Evolutionary conservation across 1,284 basidiomycete genomes (phyloP).

Genomic region (Leccinum angustisporum): DNA sequence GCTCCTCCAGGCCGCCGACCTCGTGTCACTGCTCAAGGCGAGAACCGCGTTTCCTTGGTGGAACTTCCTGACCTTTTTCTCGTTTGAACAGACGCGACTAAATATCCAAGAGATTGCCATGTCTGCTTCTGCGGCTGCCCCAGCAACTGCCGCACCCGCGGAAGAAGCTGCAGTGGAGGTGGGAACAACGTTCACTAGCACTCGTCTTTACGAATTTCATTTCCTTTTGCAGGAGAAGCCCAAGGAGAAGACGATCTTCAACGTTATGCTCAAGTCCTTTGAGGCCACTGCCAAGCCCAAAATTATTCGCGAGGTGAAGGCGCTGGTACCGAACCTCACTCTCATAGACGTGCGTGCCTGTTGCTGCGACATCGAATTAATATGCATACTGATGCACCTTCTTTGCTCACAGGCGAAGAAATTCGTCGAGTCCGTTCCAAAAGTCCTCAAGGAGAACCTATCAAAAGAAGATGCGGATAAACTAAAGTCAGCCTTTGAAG

Average conservation of each 20-base stretch:
- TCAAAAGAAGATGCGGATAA: constrained; percentile 99
- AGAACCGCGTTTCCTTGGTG: constrained; percentile 14
- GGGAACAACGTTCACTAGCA: constrained; percentile 16
- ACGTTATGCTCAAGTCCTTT: constrained; percentile 91
- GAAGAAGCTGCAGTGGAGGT: constrained; percentile 70
- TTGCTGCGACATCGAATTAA: background rate
- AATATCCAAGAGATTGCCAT: constrained; percentile 99
- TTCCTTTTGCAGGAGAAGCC: constrained; percentile 74
- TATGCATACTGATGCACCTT: constrained; percentile 7
- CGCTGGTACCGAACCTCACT: constrained; percentile 89
- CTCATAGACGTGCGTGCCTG: constrained; percentile 82
- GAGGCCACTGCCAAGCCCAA: constrained; percentile 92
- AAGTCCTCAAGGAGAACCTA: constrained; percentile 93
- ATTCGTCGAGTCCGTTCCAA: constrained; percentile 95
- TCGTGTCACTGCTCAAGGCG: constrained; percentile 91
- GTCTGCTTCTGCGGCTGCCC: constrained; percentile 66
- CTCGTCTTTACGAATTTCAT: background rate
- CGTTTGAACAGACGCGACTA: constrained; percentile 68
- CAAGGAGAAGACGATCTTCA: constrained; percentile 99
- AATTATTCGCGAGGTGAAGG: constrained; percentile 98
- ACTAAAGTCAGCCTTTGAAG: constrained; percentile 87
- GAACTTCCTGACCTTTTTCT: background rate
- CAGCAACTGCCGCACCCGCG: constrained; percentile 46
- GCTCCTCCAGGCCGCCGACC: constrained; percentile 94
- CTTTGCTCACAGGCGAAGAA: constrained; percentile 84